Base-by-base conservation (phyloP, 768 basidiomycete species). In the Lentinula lateritia region DNA sequence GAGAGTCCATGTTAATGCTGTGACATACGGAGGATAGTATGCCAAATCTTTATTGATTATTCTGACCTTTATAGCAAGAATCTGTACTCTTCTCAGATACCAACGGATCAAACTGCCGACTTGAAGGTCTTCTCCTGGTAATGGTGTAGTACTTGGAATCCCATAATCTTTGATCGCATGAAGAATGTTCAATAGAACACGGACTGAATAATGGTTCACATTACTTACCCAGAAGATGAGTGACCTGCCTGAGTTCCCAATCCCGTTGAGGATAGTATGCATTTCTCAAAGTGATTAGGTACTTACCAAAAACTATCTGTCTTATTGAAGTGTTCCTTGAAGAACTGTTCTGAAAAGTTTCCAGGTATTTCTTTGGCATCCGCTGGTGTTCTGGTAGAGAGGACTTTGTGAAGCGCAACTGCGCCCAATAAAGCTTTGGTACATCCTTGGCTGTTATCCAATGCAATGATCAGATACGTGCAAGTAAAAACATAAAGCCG, bases 391-490 rank as follows among this genome's bases (percentile, higher is more conserved):
- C 5, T 36, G 12, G 13, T 34, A 12, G 45, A 46, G 48, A 68
- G 61, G 10, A 55, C n/a, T 10, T 20, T 60, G 34, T 62, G 62
- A 32, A 67, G 56, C 1, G 53, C 50, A 7, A 62, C 61, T 13
- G 67, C 65, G 13, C 63, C 67, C n/a, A 67, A 52, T 16, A 56
- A 36, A 36, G 61, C 67, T 50, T 68, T 68, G 8, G 63, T 63
- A 41, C 60, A 62, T 10, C 67, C 67, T 59, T 62, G 61, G 10
- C 67, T 68, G 43, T 12, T 23, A 2, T 55, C 15, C 13, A 10
- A 9, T 12, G 12, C 56, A 16, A 46, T 48, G 12, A 18, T 9
- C 28, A 16, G 34, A 15, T 15, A 9, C 15, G 28, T 28, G 16
- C 48, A 48, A 7, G n/a, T 12, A 56, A 16, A 41, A 36, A 50